Base-by-base conservation (phyloP, 2,329 filamentous ascomycete species). In the Xenoacremonium recifei region DNA sequence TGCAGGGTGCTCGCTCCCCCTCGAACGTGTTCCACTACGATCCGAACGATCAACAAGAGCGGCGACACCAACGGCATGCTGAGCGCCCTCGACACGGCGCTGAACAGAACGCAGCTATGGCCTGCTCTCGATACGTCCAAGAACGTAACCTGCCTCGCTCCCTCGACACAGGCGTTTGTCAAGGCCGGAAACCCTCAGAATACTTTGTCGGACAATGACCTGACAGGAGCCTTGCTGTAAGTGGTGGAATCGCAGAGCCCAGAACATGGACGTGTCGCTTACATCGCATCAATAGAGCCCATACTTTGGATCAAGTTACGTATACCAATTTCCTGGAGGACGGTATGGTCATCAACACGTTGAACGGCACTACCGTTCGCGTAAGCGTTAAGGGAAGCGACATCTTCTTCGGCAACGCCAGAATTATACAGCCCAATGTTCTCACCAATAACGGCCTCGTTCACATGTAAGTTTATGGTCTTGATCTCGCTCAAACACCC, bases 391-490 rank as follows among this genome's bases (percentile, higher is more conserved):
- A 45, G 20, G 39, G 33, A 0, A 19, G 47, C 6, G 49, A 52
- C 6, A 50, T 55, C 11, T 55, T 42, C 27, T 55, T 55, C 39
- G 54, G 54, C 36, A 55, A 55, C 4, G 52, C 52, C 38, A 55
- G 52, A 38, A 37, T 55, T 1, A 52, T 55, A 3, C 42, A 55
- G 21, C 29, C 49, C 1, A 54, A 55, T 23, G 52, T 55, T 1
- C 17, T 55, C 0, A 55, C 52, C 3, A 55, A 55, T 25, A 55
- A 55, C 21, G 52, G 52, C 3, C 39, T 55, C 6, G 40, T 55
- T 13, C 52, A 55, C 17, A 47, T 55, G 52, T 52, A 10, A 39
- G 49, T 44, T n/a, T n/a, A n/a, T n/a, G n/a, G 3, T 16, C 10
- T 21, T 12, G 15, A 30, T 9, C 5, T 5, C 6, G 11, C n/a